A percentile compares a stretch with the other conserved stretches of the same genome.
These are phyloP conservation scores for Naganishia sp. DNA, from an alignment of 1,284 basidiomycete genomes.

Conservation along the genomic window DNA sequence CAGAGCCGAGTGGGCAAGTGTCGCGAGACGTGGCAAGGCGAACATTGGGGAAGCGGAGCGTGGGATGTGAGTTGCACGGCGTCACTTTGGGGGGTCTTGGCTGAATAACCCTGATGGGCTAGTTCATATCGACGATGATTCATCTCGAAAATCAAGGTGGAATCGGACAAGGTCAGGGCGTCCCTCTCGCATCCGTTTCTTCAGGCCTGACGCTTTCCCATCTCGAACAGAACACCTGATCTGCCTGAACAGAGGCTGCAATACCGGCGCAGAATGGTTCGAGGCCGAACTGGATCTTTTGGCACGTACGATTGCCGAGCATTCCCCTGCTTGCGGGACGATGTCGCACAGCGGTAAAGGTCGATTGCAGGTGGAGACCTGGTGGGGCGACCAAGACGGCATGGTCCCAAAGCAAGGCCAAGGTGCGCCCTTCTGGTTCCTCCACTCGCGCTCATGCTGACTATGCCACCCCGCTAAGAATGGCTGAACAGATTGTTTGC, in stretches of 20 bases:
- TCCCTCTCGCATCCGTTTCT: background rate
- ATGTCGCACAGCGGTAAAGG: too few species aligned
- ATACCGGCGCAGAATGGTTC: constrained; percentile 48
- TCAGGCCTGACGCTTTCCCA: background rate
- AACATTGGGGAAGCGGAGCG: constrained; percentile 24
- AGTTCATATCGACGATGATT: constrained; percentile 22
- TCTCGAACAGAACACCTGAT: constrained; percentile 45
- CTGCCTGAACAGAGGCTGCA: constrained; percentile 47
- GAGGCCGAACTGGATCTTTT: constrained; percentile 37
- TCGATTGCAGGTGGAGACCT: constrained; percentile 10
- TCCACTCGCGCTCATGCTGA: background rate
- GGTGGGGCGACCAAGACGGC: constrained; percentile 25
- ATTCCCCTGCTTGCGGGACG: too few species aligned
- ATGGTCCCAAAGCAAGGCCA: constrained; percentile 19
- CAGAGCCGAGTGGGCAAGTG: constrained; percentile 5
- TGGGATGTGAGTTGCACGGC: constrained; percentile 34
- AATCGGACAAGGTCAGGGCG: constrained; percentile 43
- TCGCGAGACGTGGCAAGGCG: constrained; percentile 22
- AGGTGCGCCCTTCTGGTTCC: background rate
- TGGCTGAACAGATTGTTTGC: constrained; percentile 24
- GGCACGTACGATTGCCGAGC: background rate
- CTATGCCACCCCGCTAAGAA: background rate
- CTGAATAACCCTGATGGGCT: constrained; percentile 33
- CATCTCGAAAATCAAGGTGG: constrained; percentile 46
- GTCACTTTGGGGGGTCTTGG: background rate